These are phyloP conservation scores for Cucurbita maxima DNA, from an alignment of 306 rosid genomes.

Conservation along the genomic window DNA sequence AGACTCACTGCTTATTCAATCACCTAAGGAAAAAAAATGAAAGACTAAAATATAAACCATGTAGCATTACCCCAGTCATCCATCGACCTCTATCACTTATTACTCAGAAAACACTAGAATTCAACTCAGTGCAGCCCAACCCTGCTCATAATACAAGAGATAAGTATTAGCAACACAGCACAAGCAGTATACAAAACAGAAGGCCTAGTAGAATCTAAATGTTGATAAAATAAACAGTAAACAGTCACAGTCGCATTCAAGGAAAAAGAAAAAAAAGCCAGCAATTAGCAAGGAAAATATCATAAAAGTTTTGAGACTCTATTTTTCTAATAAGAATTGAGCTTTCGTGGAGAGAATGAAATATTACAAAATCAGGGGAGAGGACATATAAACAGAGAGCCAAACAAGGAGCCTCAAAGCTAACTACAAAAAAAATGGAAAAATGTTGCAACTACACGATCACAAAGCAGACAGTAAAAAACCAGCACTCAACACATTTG, in stretches of 20 bases:
- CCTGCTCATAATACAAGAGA: background rate
- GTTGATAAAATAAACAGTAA: no score
- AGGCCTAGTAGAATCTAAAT: background rate
- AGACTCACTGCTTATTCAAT: background rate
- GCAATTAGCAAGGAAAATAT: background rate
- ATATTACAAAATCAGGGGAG: background rate
- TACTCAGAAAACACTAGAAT: background rate
- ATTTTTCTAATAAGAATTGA: no score
- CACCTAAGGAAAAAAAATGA: background rate
- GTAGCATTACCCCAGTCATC: slow-evolving; percentile 8
- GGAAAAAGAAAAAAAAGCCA: background rate
- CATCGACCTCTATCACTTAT: background rate
- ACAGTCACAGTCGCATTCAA: background rate
- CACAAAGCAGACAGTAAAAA: background rate
- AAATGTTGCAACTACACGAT: background rate
- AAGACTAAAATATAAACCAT: background rate
- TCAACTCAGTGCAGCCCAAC: background rate
- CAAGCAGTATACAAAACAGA: background rate
- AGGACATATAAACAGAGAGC: background rate
- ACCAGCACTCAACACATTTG: background rate
- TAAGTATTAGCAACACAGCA: background rate
- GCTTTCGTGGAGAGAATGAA: background rate
- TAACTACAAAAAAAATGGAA: background rate
- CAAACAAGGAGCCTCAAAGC: background rate
- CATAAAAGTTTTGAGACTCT: no score